Percentiles rank a stretch among this genome's conserved stretches.
phyloP scores from a whole-genome alignment of 257 asterid species.

The Solanum ahanhuiri region DNA sequence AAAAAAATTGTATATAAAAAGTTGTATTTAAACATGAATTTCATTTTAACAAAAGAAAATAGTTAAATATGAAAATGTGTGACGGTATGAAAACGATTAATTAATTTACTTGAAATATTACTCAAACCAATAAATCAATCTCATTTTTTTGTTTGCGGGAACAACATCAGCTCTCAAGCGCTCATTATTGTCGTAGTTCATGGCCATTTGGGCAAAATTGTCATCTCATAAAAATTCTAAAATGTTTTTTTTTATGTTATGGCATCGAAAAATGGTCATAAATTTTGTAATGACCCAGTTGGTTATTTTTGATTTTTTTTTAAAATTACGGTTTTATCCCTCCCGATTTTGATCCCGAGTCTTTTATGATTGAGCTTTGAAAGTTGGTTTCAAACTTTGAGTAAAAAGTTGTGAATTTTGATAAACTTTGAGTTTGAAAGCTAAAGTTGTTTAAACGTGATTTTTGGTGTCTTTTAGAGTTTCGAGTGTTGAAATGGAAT shows the following conservation, averaged over 20 bases:
- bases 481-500: not conserved
- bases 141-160: not conserved
- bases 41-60: not conserved
- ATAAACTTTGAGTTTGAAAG: not conserved
- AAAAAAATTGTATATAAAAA: not conserved
- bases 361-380: not conserved
- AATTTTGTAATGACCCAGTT: not conserved
- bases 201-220: not conserved
- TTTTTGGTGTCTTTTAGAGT: not conserved
- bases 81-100: not conserved
- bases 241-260: not conserved
- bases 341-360: too few relatives aligned
- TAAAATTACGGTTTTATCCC: not conserved
- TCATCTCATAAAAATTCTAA: not conserved
- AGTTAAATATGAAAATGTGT: not conserved
- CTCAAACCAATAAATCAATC: not conserved
- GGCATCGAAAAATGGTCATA: not conserved
- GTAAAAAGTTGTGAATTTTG: not conserved
- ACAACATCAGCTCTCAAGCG: not conserved
- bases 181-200: not conserved
- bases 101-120: not conserved
- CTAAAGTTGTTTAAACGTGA: not conserved
- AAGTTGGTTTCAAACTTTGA: too few relatives aligned
- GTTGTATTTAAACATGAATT: not conserved
- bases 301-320: too few relatives aligned